These are phyloP conservation scores for Neopestalotiopsis rosae DNA, from an alignment of 2,329 filamentous ascomycete genomes.

Conservation along the genomic window DNA sequence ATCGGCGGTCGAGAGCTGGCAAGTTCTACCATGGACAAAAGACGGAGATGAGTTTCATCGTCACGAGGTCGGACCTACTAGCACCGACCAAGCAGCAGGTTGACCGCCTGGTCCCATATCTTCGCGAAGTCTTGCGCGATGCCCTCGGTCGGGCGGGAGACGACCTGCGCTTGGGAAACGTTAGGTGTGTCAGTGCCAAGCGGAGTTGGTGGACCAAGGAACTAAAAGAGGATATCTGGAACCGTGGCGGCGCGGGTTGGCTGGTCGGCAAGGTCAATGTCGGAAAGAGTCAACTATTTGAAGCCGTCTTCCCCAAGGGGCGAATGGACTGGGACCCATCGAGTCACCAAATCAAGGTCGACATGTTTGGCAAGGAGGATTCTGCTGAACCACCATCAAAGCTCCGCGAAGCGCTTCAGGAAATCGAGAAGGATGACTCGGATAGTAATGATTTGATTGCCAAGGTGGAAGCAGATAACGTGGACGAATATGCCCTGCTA, in stretches of 20 bases:
- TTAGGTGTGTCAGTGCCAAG: conserved; percentile 85
- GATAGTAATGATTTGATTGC: conserved; percentile 35
- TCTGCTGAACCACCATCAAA: conserved; percentile 15
- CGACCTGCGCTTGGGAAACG: conserved; percentile 83
- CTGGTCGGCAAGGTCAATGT: conserved; percentile 99
- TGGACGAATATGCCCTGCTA: conserved; percentile 64
- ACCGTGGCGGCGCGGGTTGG: conserved; percentile 86
- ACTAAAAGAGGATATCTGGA: conserved; percentile 85
- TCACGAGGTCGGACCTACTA: conserved; percentile 86
- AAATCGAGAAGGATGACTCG: background rate
- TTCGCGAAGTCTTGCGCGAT: conserved; percentile 77
- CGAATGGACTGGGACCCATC: conserved; percentile 49
- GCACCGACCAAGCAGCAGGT: conserved; percentile 85
- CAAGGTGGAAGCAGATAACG: conserved; percentile 24
- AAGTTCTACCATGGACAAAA: conserved; percentile 71
- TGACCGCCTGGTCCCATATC: conserved; percentile 83
- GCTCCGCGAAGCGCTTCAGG: conserved; percentile 16
- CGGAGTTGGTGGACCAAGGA: conserved; percentile 89
- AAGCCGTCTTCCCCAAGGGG: conserved; percentile 83
- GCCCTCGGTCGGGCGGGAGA: conserved; percentile 71
- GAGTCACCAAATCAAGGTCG: conserved; percentile 42
- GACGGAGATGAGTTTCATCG: conserved; percentile 86
- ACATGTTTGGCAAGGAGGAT: conserved; percentile 32
- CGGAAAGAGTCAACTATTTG: conserved; percentile 91
- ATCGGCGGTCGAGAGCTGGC: conserved; percentile 73